phyloP scores from a whole-genome alignment of 2,329 filamentous ascomycete genomes.

The Botrytis squamosa region DNA sequence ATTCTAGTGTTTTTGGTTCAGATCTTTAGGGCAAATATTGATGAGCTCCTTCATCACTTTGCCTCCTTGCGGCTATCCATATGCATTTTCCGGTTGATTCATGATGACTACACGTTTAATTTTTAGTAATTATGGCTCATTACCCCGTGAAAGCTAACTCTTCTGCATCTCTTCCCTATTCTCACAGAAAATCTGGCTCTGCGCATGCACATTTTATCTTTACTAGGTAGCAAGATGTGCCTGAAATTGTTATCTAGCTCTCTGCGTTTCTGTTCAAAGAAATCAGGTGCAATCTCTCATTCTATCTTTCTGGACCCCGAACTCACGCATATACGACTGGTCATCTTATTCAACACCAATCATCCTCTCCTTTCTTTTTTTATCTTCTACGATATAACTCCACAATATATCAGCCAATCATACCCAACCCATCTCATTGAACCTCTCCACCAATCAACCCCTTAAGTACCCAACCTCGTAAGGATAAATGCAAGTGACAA shows the following conservation, averaged over 20 bases:
- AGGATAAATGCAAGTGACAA: not conserved
- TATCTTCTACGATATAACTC: not conserved
- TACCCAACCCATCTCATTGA: not conserved
- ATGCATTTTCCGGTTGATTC: not conserved
- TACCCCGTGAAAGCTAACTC: rapidly evolving
- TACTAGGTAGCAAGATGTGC: not conserved
- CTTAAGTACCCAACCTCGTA: not conserved
- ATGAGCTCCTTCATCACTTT: not conserved
- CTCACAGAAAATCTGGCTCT: too few relatives aligned
- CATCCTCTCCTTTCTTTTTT: not conserved
- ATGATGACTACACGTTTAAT: not conserved
- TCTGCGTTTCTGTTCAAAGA: not conserved
- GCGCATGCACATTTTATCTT: not conserved
- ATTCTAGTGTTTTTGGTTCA: not conserved
- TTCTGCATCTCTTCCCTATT: not conserved
- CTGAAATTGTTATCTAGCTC: not conserved
- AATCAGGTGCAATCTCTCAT: not conserved
- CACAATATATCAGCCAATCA: not conserved
- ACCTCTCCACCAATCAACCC: not conserved
- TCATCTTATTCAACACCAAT: not conserved
- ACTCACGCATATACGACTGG: not conserved
- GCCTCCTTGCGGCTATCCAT: not conserved
- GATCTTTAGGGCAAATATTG: not conserved
- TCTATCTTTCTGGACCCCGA: not conserved
- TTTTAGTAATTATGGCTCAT: not conserved